phyloP scores from a whole-genome alignment of 495 filamentous ascomycete genomes.

The Cairneyella variabilis region DNA sequence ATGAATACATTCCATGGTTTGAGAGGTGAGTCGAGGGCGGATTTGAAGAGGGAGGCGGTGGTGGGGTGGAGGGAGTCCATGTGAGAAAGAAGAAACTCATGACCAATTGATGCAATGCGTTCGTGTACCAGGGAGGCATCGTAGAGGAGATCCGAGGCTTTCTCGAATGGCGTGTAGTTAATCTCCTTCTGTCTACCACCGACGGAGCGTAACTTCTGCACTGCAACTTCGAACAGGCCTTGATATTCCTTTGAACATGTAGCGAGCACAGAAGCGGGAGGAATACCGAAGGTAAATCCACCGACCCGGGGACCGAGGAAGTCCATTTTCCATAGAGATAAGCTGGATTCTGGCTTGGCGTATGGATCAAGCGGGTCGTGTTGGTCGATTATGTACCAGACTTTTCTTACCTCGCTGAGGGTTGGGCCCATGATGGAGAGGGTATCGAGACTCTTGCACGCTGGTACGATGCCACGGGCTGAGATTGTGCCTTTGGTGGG shows the following conservation, averaged over 20 bases:
- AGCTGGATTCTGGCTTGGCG: constrained; percentile 38
- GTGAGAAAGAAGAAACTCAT: constrained; percentile 19
- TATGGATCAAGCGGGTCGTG: constrained; percentile 55
- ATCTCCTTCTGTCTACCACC: constrained; percentile 48
- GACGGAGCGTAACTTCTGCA: constrained; percentile 39
- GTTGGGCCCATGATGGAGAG: constrained; percentile 53
- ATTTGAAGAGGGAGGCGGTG: constrained; percentile 44
- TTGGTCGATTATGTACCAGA: constrained; percentile 52
- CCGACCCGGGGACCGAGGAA: constrained; percentile 32
- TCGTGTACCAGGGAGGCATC: constrained; percentile 55
- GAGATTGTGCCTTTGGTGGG: constrained; percentile 63
- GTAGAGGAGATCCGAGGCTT: constrained; percentile 54
- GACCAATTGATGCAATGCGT: constrained; percentile 36
- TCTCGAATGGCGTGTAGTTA: constrained; percentile 52
- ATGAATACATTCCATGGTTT: constrained; percentile 51
- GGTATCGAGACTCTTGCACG: constrained; percentile 58
- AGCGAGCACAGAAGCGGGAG: constrained; percentile 42
- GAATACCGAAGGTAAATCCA: constrained; percentile 53
- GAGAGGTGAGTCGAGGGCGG: constrained; percentile 40
- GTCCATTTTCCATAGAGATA: constrained; percentile 42
- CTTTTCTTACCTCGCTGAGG: constrained; percentile 50
- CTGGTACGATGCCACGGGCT: constrained; percentile 55
- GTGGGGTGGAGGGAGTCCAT: constrained; percentile 46
- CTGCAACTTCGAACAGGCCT: constrained; percentile 41
- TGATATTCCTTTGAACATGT: constrained; percentile 44